Conservation (phyloP, 371 early-diverging fungal genomes). For the Mortierella sp. region DNA sequence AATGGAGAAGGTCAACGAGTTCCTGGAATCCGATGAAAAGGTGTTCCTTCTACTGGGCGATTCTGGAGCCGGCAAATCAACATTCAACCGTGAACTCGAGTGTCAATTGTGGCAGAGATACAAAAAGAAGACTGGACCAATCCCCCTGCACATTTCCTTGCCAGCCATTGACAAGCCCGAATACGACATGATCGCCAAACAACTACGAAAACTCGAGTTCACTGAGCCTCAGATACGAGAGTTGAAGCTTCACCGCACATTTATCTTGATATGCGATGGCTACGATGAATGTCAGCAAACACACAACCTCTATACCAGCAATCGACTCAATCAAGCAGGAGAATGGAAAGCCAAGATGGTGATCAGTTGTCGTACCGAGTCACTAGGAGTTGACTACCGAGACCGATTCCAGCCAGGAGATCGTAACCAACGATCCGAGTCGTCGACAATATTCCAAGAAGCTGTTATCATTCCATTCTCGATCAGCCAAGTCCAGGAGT, state of each 20-base stretch:
- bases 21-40: background rate
- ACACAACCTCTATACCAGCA: background rate
- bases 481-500: background rate
- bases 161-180: background rate
- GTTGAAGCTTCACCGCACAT: background rate
- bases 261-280: conserved; percentile 10
- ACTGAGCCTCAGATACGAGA: conserved; percentile 5
- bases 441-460: background rate
- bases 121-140: conserved; percentile 5
- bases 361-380: conserved; percentile 10
- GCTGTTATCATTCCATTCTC: background rate
- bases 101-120: background rate
- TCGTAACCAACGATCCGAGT: background rate
- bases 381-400: background rate
- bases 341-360: conserved; percentile 7
- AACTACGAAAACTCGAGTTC: background rate
- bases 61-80: conserved; percentile 15
- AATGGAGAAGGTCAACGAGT: background rate
- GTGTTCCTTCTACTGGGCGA: conserved; percentile 15
- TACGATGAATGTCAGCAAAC: conserved; percentile 6
- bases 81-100: conserved; percentile 4
- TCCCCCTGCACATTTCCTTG: conserved; percentile 6
- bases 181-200: conserved; percentile 1
- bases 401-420: background rate
- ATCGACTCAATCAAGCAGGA: background rate